Conservation (phyloP, 305 asterid species). For the Fraxinus platypoda region DNA sequence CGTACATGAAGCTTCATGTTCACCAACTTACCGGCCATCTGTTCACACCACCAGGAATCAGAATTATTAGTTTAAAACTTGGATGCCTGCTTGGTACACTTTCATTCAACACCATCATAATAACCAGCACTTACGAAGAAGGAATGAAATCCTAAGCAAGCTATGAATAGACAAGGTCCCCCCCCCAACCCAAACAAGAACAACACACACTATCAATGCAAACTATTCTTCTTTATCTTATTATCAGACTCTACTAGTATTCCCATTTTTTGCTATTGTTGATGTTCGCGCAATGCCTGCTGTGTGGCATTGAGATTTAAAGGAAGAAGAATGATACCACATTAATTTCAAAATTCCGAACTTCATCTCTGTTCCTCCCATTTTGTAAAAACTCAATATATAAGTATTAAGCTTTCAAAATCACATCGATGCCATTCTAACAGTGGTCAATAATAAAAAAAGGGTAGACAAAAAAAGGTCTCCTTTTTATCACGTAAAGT, state of each 20-base stretch:
- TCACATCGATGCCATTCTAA: not conserved
- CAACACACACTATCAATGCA: not conserved
- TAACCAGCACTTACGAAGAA: not conserved
- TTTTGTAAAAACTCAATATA: not conserved
- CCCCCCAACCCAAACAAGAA: not conserved
- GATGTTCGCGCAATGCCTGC: not conserved
- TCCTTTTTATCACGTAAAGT: not conserved
- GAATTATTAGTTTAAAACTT: conserved; percentile 6
- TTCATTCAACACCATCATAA: conserved; percentile 11
- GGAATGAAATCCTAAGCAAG: not conserved
- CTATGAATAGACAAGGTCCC: not conserved
- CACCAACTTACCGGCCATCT: conserved; percentile 87
- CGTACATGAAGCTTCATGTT: conserved; percentile 81
- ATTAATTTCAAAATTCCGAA: not conserved
- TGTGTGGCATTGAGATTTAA: not conserved
- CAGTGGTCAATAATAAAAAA: not conserved
- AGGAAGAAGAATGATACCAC: not conserved
- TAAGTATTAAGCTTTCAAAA: not conserved
- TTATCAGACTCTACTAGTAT: not conserved
- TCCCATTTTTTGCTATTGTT: not conserved
- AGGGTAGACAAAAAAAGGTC: not conserved
- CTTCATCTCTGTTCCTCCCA: not conserved
- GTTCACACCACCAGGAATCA: conserved; percentile 29
- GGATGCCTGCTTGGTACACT: conserved; percentile 7
- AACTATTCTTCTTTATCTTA: not conserved